Conservation (phyloP, 2,329 filamentous ascomycete genomes). For the Fusarium nodosum region DNA sequence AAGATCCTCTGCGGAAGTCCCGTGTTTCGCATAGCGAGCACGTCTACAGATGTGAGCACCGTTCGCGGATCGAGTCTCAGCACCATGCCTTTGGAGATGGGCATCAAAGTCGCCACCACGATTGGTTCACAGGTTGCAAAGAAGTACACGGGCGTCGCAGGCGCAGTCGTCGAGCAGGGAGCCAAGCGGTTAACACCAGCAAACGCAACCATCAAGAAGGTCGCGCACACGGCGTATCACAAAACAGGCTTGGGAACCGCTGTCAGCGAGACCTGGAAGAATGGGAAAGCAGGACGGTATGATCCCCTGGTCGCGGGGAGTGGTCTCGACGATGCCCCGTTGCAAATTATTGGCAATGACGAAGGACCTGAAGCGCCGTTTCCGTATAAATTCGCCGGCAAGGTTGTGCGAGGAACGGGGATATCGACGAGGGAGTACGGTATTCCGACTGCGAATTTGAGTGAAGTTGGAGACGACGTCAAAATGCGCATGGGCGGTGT, state of each 20-base stretch:
- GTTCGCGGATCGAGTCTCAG: conserved; percentile 74
- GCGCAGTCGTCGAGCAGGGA: conserved; percentile 57
- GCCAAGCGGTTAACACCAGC: conserved; percentile 56
- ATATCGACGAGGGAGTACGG: conserved; percentile 57
- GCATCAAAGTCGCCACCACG: conserved; percentile 68
- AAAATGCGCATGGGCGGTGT: conserved; percentile 69
- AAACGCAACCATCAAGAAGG: conserved; percentile 53
- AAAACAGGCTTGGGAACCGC: conserved; percentile 47
- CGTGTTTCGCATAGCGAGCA: conserved; percentile 77
- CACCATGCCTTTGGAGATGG: conserved; percentile 75
- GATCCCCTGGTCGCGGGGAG: conserved; percentile 53
- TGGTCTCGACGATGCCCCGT: conserved; percentile 50
- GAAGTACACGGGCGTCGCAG: conserved; percentile 58
- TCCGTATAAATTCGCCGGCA: conserved; percentile 66
- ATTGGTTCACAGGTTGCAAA: conserved; percentile 62
- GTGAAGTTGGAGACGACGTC: conserved; percentile 65
- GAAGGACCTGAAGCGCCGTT: conserved; percentile 67
- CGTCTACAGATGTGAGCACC: conserved; percentile 71
- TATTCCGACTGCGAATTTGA: conserved; percentile 68
- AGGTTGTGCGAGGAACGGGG: conserved; percentile 61
- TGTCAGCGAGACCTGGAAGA: conserved; percentile 55
- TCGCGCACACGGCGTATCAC: conserved; percentile 57
- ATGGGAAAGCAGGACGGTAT: conserved; percentile 55
- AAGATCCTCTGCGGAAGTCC: conserved; percentile 75
- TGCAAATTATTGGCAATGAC: conserved; percentile 62